Percentiles rank a stretch among this genome's conserved stretches.
phyloP scores from a whole-genome alignment of 2,329 filamentous ascomycete species.

The Madurella mycetomatis region DNA sequence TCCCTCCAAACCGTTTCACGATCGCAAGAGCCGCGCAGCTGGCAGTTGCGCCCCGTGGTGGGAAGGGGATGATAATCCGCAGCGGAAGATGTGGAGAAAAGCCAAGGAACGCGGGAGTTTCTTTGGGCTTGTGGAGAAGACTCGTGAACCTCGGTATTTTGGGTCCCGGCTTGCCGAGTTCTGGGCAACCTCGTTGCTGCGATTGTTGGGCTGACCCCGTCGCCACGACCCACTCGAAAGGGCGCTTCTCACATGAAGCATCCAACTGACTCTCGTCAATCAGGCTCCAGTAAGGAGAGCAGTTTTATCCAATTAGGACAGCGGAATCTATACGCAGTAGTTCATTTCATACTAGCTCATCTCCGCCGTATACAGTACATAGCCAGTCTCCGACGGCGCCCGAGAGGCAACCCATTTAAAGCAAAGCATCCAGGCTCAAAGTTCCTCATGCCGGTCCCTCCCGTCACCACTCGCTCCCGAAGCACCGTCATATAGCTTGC shows the following conservation, averaged over 20 bases:
- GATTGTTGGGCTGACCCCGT: neutral
- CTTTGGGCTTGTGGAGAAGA: constrained; percentile 13
- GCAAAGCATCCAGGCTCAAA: constrained; percentile 3
- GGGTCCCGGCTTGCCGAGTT: constrained; percentile 8
- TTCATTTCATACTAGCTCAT: too few relatives aligned
- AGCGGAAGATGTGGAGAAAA: constrained; percentile 2
- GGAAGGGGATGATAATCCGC: constrained; percentile 3
- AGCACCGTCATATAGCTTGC: constrained; percentile 79
- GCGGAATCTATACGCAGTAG: too few relatives aligned
- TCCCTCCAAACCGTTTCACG: neutral
- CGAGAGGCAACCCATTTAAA: neutral
- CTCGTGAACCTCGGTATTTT: constrained; percentile 24
- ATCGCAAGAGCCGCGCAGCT: neutral
- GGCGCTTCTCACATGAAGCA: too few relatives aligned
- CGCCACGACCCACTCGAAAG: too few relatives aligned
- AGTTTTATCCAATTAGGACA: too few relatives aligned
- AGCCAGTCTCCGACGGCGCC: too few relatives aligned
- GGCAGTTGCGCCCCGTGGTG: constrained; percentile 2
- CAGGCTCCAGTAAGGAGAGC: too few relatives aligned
- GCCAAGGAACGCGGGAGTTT: constrained; percentile 9
- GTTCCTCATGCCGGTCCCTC: constrained; percentile 13
- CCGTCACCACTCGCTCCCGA: neutral
- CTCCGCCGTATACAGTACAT: too few relatives aligned
- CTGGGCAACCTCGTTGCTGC: neutral
- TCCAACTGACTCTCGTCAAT: too few relatives aligned